Evolutionary conservation across 106 monocot genomes (phyloP).

Genomic region (Acorus calamus): DNA sequence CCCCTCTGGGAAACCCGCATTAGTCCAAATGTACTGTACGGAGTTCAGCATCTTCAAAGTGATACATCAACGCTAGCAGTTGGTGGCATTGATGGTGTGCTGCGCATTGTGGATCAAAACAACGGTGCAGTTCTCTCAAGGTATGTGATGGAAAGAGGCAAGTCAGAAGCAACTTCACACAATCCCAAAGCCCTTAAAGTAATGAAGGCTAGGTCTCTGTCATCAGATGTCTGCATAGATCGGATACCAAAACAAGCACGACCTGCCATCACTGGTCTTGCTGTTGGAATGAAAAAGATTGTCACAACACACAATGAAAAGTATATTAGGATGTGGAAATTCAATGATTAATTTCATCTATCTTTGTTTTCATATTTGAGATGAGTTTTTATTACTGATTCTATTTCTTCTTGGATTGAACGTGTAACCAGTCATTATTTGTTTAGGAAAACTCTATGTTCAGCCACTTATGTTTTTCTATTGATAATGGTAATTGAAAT

Average conservation of each 20-base stretch:
- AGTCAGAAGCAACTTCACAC: neutral
- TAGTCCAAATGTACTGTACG: conserved; percentile 74
- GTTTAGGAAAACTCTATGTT: too few relatives aligned
- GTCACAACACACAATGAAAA: conserved; percentile 70
- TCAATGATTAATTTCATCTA: conserved; percentile 7
- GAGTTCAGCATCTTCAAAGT: conserved; percentile 34
- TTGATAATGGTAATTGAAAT: too few relatives aligned
- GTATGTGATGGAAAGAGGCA: conserved; percentile 18
- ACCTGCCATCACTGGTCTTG: conserved; percentile 58
- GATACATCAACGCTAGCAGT: conserved; percentile 58
- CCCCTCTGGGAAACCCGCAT: conserved; percentile 73
- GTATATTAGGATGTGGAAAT: conserved; percentile 72
- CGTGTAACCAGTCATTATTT: too few relatives aligned
- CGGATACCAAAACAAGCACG: conserved; percentile 43
- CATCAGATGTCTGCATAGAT: conserved; percentile 28
- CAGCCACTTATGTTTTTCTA: too few relatives aligned
- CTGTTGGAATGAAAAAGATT: conserved; percentile 75
- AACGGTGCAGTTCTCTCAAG: conserved; percentile 64
- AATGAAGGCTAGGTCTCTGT: conserved; percentile 19
- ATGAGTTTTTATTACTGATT: too few relatives aligned
- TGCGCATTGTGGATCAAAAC: conserved; percentile 64
- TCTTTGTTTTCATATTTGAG: neutral
- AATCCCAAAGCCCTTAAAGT: conserved; percentile 1
- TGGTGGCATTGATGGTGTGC: conserved; percentile 81
- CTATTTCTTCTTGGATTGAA: too few relatives aligned